These are phyloP conservation scores for Thecaphora thlaspeos DNA, from an alignment of 1,284 basidiomycete species.

Conservation along the genomic window DNA sequence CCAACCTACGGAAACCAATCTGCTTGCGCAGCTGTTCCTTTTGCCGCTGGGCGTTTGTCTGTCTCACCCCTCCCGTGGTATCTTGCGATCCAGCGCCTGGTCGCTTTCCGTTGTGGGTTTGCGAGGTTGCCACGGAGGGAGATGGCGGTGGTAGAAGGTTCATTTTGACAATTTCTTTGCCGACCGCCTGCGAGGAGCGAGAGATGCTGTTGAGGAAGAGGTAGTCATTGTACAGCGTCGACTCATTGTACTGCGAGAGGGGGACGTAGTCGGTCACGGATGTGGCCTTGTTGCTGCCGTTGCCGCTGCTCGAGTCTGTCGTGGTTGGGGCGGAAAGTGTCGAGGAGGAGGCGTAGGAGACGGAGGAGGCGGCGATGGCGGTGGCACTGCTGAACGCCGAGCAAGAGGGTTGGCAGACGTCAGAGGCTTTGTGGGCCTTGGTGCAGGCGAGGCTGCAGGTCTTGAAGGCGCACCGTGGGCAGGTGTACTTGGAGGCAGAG, in stretches of 20 bases:
- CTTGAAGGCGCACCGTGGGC: conserved; percentile 12
- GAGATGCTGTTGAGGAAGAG: conserved; percentile 21
- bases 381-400: neutral
- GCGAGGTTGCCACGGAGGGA: neutral
- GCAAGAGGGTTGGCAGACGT: neutral
- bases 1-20: conserved; percentile 16
- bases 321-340: neutral
- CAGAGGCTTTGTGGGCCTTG: conserved; percentile 12
- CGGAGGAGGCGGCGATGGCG: neutral
- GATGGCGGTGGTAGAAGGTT: conserved; percentile 12
- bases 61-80: neutral
- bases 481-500: conserved; percentile 24
- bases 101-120: neutral
- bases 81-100: too few species aligned
- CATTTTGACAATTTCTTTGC: conserved; percentile 10
- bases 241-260: conserved; percentile 12
- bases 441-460: conserved; percentile 24
- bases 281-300: neutral
- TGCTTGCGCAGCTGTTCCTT: conserved; percentile 25
- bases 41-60: conserved; percentile 19
- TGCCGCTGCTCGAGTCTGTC: too few species aligned
- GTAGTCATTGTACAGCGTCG: conserved; percentile 20
- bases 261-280: conserved; percentile 5
- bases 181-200: conserved; percentile 8
- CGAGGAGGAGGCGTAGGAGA: neutral